These are phyloP conservation scores for Hygrocybe punicea DNA, from an alignment of 768 basidiomycete species.

Conservation along the genomic window DNA sequence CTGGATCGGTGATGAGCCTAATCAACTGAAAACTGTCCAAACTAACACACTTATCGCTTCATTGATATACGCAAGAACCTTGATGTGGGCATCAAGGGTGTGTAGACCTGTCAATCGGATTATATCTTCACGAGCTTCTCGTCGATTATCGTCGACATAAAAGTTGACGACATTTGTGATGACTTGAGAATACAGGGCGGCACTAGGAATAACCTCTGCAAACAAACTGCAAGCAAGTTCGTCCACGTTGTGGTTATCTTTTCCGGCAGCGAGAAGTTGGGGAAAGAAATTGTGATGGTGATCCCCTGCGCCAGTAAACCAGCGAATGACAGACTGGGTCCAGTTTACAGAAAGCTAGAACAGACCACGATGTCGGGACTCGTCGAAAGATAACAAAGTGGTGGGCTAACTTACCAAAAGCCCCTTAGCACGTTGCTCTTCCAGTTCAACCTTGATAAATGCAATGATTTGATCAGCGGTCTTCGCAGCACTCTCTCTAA, in stretches of 20 bases:
- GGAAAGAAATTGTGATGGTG: slow-evolving; percentile 33
- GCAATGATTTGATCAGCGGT: slow-evolving; percentile 30
- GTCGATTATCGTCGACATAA: slow-evolving; percentile 45
- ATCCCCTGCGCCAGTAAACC: slow-evolving; percentile 17
- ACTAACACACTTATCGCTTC: slow-evolving; percentile 43
- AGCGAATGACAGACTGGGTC: no score
- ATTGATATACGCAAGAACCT: slow-evolving; percentile 43
- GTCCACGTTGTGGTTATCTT: slow-evolving; percentile 20
- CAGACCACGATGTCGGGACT: no score
- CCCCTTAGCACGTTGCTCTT: slow-evolving; percentile 16
- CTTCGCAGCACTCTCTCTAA: slow-evolving; percentile 39
- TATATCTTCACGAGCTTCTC: slow-evolving; percentile 40
- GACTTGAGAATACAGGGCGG: slow-evolving; percentile 53
- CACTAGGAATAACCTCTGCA: slow-evolving; percentile 53
- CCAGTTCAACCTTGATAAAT: slow-evolving; percentile 31
- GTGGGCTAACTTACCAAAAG: slow-evolving; percentile 13
- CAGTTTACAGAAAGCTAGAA: slow-evolving; percentile 9
- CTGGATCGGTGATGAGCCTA: slow-evolving; percentile 12
- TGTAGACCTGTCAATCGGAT: slow-evolving; percentile 31
- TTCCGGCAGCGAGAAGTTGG: slow-evolving; percentile 20
- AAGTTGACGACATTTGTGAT: slow-evolving; percentile 58
- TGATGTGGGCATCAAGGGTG: slow-evolving; percentile 21
- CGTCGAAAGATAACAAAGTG: background rate
- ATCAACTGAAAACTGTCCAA: no score
- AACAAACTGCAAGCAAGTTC: slow-evolving; percentile 51